Evolutionary conservation across 441 rosid genomes (phyloP).

Genomic region (Adansonia grandidieri): DNA sequence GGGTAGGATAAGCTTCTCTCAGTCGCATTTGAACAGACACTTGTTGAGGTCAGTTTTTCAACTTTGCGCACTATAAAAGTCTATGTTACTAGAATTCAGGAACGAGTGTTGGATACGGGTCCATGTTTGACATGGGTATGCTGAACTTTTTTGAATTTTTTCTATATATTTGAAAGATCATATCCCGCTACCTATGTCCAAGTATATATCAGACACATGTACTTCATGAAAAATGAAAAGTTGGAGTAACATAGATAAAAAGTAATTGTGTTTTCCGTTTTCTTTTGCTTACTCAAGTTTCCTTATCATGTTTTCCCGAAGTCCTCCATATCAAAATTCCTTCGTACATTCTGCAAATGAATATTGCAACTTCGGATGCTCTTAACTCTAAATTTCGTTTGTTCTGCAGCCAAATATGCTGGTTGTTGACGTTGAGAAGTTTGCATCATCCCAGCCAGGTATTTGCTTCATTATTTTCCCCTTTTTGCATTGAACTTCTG

Average conservation of each 20-base stretch:
- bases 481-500: not conserved
- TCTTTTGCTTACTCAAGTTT: not conserved
- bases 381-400: slow-evolving; percentile 21
- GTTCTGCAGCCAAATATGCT: slow-evolving; percentile 91
- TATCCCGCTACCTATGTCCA: no score
- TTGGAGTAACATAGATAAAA: no score
- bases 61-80: not conserved
- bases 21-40: slow-evolving; percentile 88
- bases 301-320: no score
- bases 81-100: no score
- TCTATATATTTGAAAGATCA: no score
- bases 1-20: slow-evolving; percentile 82
- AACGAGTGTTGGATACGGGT: no score
- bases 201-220: no score
- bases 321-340: not conserved
- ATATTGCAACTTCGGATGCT: not conserved
- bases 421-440: slow-evolving; percentile 87
- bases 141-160: no score
- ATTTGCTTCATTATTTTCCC: not conserved
- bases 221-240: no score
- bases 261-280: not conserved
- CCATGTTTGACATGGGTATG: no score
- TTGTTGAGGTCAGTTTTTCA: slow-evolving; percentile 68
- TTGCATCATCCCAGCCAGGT: slow-evolving; percentile 66
- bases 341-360: not conserved